Conservation (phyloP, 768 basidiomycete species). For the Pleurotus ostreatus region DNA sequence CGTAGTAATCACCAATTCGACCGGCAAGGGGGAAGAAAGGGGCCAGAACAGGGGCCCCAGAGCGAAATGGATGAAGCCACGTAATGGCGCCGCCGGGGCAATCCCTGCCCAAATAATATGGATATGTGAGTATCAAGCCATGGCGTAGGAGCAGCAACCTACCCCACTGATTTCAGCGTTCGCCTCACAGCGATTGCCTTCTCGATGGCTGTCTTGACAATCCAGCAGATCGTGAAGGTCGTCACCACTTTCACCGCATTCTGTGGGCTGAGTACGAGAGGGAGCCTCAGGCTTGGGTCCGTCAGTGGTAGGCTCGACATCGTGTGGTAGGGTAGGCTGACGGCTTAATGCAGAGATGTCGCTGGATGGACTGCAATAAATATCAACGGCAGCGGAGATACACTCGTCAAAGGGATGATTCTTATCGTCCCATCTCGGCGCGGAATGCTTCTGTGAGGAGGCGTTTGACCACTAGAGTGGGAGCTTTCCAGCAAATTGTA, state of each 20-base stretch:
- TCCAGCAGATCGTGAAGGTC: not conserved
- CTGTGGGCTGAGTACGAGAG: not conserved
- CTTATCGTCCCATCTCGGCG: no score
- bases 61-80: conserved; percentile 9
- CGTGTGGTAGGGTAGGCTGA: no score
- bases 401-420: no score
- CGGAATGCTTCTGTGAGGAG: no score
- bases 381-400: no score
- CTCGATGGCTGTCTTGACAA: not conserved
- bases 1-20: conserved; percentile 5
- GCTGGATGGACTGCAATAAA: no score
- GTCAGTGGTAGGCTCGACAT: not conserved
- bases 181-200: not conserved
- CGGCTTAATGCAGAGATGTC: no score
- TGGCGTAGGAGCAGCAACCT: not conserved
- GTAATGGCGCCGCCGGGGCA: not conserved
- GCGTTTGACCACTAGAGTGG: no score
- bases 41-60: conserved; percentile 4
- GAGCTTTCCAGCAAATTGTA: no score
- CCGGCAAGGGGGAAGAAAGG: not conserved
- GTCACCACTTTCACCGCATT: not conserved
- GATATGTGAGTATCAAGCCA: not conserved
- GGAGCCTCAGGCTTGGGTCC: not conserved
- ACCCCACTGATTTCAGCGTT: not conserved
- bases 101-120: not conserved